Evolutionary conservation across 2,329 filamentous ascomycete genomes (phyloP).

Genomic region (Beauveria pseudobassiana): DNA sequence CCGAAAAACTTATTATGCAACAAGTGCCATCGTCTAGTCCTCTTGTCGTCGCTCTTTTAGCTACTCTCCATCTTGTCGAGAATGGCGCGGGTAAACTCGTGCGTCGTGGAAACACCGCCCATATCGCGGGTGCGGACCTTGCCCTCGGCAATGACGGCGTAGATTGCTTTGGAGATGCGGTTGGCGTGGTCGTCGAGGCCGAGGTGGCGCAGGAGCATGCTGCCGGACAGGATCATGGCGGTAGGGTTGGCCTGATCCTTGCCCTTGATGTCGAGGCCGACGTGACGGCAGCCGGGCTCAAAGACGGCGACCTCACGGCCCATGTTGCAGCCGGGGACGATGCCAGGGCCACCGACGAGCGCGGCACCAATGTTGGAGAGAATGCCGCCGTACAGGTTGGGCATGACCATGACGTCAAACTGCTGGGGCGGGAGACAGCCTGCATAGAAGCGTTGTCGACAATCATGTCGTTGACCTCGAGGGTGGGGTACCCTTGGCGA

Average conservation of each 20-base stretch:
- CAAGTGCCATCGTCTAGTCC: neutral
- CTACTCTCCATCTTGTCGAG: constrained; percentile 88
- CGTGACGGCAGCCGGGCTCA: constrained; percentile 97
- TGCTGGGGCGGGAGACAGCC: constrained; percentile 91
- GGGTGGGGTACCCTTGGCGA: constrained; percentile 87
- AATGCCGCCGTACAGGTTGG: constrained; percentile 97
- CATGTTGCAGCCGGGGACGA: constrained; percentile 99
- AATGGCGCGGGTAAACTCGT: constrained; percentile 92
- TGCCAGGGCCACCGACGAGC: constrained; percentile 91
- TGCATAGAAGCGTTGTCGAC: constrained; percentile 99
- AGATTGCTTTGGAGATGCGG: constrained; percentile 84
- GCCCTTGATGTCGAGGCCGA: constrained; percentile 98
- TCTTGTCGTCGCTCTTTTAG: constrained; percentile 33
- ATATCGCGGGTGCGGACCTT: constrained; percentile 89
- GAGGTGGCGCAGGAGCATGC: constrained; percentile 95
- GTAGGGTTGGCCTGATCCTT: constrained; percentile 99
- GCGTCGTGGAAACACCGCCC: constrained; percentile 82
- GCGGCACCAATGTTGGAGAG: constrained; percentile 98
- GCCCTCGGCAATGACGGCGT: constrained; percentile 76
- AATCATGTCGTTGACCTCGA: constrained; percentile 99
- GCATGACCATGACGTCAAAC: constrained; percentile 99
- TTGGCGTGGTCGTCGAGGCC: constrained; percentile 97
- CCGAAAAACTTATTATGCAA: neutral
- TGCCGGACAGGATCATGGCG: constrained; percentile 86
- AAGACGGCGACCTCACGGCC: constrained; percentile 96